Evolutionary conservation across 306 rosid species (phyloP).

Genomic region (Fagus sylvatica): DNA sequence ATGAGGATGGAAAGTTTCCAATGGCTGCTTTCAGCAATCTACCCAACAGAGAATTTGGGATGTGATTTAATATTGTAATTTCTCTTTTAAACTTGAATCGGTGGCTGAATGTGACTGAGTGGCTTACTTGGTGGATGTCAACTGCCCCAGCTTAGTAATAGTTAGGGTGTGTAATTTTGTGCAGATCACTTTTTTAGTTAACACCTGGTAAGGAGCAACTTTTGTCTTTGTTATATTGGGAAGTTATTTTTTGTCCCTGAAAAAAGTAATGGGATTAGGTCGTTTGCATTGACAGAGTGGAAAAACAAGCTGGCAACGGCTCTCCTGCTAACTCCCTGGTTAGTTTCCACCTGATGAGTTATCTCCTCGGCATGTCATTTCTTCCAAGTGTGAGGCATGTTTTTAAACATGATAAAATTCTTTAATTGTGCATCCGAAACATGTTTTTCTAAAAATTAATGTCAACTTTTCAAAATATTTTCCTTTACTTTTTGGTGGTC

Average conservation of each 20-base stretch:
- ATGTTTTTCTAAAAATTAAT: not conserved
- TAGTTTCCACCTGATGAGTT: slow-evolving; percentile 1
- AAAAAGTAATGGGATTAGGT: not conserved
- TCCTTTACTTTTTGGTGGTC: no score
- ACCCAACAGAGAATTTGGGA: slow-evolving; percentile 13
- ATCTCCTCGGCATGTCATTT: not conserved
- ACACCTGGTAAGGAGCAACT: slow-evolving; percentile 3
- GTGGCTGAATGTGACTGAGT: not conserved
- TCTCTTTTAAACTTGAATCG: slow-evolving; percentile 14
- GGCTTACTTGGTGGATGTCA: slow-evolving; percentile 17
- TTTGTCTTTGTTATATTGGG: not conserved
- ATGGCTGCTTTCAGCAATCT: slow-evolving; percentile 20
- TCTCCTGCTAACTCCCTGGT: not conserved
- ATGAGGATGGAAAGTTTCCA: slow-evolving; percentile 39
- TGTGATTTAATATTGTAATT: slow-evolving; percentile 18
- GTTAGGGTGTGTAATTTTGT: slow-evolving; percentile 12
- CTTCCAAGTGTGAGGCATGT: not conserved
- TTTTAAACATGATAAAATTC: not conserved
- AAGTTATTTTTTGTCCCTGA: not conserved
- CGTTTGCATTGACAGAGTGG: not conserved
- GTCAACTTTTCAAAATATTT: no score
- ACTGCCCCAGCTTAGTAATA: not conserved
- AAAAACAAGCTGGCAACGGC: not conserved
- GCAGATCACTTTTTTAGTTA: slow-evolving; percentile 5
- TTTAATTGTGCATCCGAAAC: not conserved